A percentile compares a stretch with the other conserved stretches of the same genome.
Conservation (phyloP, 2,329 filamentous ascomycete species). For the Sphaceloma murrayae region DNA sequence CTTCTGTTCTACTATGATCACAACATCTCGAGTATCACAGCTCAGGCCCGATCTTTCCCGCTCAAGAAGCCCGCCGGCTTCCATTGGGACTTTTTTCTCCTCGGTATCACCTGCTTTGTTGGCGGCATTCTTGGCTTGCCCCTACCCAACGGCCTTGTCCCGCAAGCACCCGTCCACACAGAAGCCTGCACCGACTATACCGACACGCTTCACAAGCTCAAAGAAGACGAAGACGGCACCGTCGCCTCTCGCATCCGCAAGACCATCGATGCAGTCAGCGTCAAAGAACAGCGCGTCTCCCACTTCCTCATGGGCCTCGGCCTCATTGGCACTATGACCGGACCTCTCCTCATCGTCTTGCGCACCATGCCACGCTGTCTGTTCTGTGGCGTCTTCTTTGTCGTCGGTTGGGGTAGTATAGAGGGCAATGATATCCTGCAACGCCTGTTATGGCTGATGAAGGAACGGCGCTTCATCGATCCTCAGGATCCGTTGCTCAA, state of each 20-base stretch:
- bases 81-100: conserved; percentile 52
- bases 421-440: conserved; percentile 45
- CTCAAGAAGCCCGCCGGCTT: conserved; percentile 51
- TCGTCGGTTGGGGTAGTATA: conserved; percentile 46
- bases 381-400: conserved; percentile 49
- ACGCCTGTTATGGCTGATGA: conserved; percentile 42
- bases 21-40: conserved; percentile 46
- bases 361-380: conserved; percentile 47
- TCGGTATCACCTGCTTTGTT: conserved; percentile 47
- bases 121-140: conserved; percentile 48
- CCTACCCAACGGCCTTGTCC: conserved; percentile 50
- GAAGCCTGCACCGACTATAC: conserved; percentile 39
- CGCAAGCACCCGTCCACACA: conserved; percentile 51
- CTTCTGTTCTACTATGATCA: conserved; percentile 50
- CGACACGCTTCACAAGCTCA: conserved; percentile 34
- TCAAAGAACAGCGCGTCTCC: conserved; percentile 48
- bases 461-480: conserved; percentile 40
- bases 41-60: conserved; percentile 47
- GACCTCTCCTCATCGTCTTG: conserved; percentile 44
- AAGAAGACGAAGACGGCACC: conserved; percentile 37
- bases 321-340: conserved; percentile 48
- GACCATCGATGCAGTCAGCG: conserved; percentile 36
- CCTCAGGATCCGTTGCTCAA: conserved; percentile 39
- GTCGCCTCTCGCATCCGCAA: conserved; percentile 36
- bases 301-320: conserved; percentile 48